Evolutionary conservation across 768 basidiomycete species (phyloP).

Genomic region (Kockovaella imperatae): DNA sequence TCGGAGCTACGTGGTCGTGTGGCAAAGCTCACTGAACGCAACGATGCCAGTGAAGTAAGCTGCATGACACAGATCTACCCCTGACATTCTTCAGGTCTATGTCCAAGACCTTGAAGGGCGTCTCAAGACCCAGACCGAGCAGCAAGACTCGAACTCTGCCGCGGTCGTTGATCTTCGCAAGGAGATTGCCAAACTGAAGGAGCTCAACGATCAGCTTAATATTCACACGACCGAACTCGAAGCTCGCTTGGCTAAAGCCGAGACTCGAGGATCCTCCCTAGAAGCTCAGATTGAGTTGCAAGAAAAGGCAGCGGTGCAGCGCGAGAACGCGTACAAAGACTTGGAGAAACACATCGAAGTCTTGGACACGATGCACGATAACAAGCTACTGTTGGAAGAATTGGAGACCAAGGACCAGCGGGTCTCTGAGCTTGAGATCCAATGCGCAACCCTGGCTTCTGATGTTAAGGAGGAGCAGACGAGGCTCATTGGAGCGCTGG

Average conservation of each 20-base stretch:
- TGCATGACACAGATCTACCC: conserved; percentile 3
- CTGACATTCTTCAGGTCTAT: conserved; percentile 58
- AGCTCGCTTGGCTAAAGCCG: conserved; percentile 54
- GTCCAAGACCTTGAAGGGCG: conserved; percentile 88
- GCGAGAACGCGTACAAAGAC: conserved; percentile 61
- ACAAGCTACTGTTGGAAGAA: conserved; percentile 63
- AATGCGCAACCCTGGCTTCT: conserved; percentile 26
- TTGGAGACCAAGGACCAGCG: conserved; percentile 73
- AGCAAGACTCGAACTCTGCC: conserved; percentile 63
- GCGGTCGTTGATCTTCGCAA: conserved; percentile 74
- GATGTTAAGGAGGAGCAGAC: neutral
- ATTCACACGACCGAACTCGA: conserved; percentile 85
- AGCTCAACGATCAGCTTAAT: conserved; percentile 61
- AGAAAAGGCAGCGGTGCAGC: conserved; percentile 67
- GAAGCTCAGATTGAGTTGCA: conserved; percentile 65
- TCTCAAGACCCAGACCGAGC: conserved; percentile 76
- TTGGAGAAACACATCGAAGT: conserved; percentile 65
- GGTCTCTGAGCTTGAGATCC: conserved; percentile 65
- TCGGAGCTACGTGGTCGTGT: conserved; percentile 75
- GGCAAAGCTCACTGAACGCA: conserved; percentile 75
- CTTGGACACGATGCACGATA: conserved; percentile 53
- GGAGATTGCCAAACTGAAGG: conserved; percentile 70
- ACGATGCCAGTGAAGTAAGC: conserved; percentile 80
- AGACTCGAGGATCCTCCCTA: conserved; percentile 51
- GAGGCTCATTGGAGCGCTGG: neutral